Evolutionary conservation across 495 filamentous ascomycete genomes (phyloP), one percentile per base, ranked within the genome.

Genomic region (Ascodesmis nigricans): DNA sequence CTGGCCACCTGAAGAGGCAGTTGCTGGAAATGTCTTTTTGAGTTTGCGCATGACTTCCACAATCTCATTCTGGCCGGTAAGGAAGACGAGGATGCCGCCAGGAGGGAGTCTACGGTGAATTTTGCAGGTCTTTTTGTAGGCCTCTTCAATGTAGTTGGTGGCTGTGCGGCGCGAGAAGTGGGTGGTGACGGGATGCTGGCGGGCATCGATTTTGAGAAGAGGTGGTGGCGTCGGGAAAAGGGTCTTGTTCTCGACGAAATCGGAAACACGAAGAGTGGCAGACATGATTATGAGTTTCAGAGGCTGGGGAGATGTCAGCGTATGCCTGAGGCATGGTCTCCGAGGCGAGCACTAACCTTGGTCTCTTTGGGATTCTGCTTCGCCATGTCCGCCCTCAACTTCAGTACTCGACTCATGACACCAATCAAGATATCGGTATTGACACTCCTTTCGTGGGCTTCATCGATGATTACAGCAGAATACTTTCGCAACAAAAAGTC

Each of bases 281-380:
- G 83, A 93, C 90, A 99, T 99, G 54, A 99, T 91, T 38, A 99
- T 69, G 4, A 99, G 63, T 56, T 93, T 99, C 44, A 99, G 45
- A 4, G 81, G 80, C 45, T 68, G 69, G 29, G 71, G 13, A 7
- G 19, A 18, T 8, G 13, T 11, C 10, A 34, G 30, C 2, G 11
- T 19, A 21, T 45, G 17, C n/a, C n/a, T n/a, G n/a, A n/a, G n/a
- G n/a, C n/a, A n/a, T 18, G 13, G n/a, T 18, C 15, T 20, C 9
- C 25, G 21, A 3, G 18, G 45, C 38, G 23, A 11, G 20, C 27
- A 30, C 27, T 27, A 26, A 59, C 57, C 33, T 52, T 56, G 1
- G 49, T 51, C 21, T 22, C 32, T 21, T 38, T 29, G n/a, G n/a
- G n/a, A 42, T 77, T 61, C 52, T 77, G 67, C 37, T 56, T 53